Base-by-base conservation (phyloP, 257 asterid species). In the Fraxinus anomala region DNA sequence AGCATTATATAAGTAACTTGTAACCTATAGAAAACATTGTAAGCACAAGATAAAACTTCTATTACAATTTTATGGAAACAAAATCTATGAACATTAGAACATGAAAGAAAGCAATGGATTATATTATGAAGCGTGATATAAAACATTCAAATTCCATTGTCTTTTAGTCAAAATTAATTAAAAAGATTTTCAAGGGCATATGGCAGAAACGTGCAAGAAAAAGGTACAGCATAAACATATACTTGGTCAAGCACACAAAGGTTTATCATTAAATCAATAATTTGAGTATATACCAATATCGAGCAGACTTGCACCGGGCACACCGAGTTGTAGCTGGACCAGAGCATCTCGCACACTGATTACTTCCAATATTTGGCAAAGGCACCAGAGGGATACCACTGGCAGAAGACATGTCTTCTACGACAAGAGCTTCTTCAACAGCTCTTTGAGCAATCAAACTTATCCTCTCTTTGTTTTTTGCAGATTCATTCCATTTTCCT, bases 401-500 rank as follows among this genome's bases (percentile, higher is more conserved):
- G 68, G 88, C 85, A 37, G 83, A 79, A 80, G 87, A 87, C 92
- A 85, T 87, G 73, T 81, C 72, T 71, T 89, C 81, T 40, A 79
- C 82, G 70, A 21, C 84, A 80, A 78, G 44, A 66, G 93, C 84
- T 80, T 86, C 93, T 82, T 89, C 93, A 80, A 90, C 83, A 66
- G 87, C 91, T 85, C 77, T 87, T 47, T 86, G 79, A 54, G 88
- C 84, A 44, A 92, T 85, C 68, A 83, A 76, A 80, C 85, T 83
- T 75, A 80, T 51, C 72, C 85, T 82, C 80, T 90, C 94, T 85
- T 89, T 89, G 85, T 83, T 86, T 77, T 85, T 86, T 28, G 90
- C 73, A 70, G 86, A 44, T 82, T 92, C 96, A 75, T 87, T 89
- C 96, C 92, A 92, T 89, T 86, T 92, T 70, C 97, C 97, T 78